These are phyloP conservation scores for Parsonsia alboflavescens DNA, from an alignment of 257 asterid genomes.

Conservation along the genomic window DNA sequence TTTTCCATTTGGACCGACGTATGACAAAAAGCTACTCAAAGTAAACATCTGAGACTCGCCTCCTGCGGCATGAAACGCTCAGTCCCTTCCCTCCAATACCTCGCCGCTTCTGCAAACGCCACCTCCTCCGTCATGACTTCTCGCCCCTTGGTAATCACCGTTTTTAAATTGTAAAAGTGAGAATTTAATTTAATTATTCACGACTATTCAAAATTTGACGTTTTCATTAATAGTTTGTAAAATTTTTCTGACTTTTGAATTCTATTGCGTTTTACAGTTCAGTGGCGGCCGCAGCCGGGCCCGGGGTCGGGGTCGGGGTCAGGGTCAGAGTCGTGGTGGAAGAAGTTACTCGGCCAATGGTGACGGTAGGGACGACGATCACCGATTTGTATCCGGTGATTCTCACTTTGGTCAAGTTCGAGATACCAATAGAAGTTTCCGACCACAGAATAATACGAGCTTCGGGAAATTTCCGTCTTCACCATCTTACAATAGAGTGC, in stretches of 20 bases:
- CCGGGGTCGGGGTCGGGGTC: conserved; percentile 33
- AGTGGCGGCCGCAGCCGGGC: too few relatives aligned
- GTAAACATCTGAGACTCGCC: not conserved
- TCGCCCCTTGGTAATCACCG: conserved; percentile 40
- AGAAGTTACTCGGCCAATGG: conserved; percentile 50
- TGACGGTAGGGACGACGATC: conserved; percentile 4
- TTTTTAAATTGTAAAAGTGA: not conserved
- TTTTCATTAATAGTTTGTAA: not conserved
- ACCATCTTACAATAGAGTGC: conserved; percentile 13
- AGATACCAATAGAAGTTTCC: conserved; percentile 49
- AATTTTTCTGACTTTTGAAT: not conserved
- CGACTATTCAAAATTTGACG: not conserved
- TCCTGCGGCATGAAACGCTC: conserved; percentile 46
- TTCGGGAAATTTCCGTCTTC: conserved; percentile 12
- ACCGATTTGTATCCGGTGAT: conserved; percentile 51
- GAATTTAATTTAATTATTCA: too few relatives aligned
- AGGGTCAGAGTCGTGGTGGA: conserved; percentile 33
- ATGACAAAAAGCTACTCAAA: too few relatives aligned
- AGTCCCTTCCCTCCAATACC: conserved; percentile 37
- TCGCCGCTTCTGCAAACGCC: conserved; percentile 37
- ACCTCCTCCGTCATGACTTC: conserved; percentile 42
- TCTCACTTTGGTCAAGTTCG: conserved; percentile 50
- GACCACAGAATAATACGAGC: conserved; percentile 16
- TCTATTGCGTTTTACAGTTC: not conserved
- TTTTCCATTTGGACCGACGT: too few relatives aligned